Conservation (phyloP, 2,329 filamentous ascomycete genomes). For the Dothidotthia symphoricarpi region DNA sequence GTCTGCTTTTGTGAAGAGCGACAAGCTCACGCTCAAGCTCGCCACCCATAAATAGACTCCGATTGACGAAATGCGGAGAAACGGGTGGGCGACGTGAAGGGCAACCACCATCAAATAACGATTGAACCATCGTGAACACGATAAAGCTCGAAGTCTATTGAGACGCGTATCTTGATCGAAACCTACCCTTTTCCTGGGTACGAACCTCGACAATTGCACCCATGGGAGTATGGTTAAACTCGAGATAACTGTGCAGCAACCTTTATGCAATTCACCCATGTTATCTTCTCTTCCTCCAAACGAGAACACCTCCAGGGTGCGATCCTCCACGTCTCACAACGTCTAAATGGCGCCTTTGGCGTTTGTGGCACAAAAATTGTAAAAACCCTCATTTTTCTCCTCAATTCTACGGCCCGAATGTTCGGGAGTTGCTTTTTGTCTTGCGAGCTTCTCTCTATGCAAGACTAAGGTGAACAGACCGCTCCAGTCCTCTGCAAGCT, state of each 20-base stretch:
- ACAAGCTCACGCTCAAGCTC: slow-evolving; percentile 25
- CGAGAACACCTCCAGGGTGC: slow-evolving; percentile 10
- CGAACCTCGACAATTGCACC: not conserved
- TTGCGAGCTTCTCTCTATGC: slow-evolving; percentile 9
- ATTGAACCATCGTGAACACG: not conserved
- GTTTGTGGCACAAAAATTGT: slow-evolving; percentile 9
- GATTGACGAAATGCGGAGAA: slow-evolving; percentile 40
- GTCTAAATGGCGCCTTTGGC: slow-evolving; percentile 8
- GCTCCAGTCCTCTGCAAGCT: slow-evolving; percentile 8
- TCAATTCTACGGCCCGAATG: slow-evolving; percentile 6
- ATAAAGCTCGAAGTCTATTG: not conserved
- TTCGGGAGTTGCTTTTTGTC: slow-evolving; percentile 2
- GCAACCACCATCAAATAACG: slow-evolving; percentile 2
- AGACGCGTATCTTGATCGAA: not conserved
- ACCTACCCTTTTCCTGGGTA: not conserved
- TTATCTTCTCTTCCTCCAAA: slow-evolving; percentile 1
- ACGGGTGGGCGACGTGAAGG: slow-evolving; percentile 20
- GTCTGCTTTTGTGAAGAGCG: slow-evolving; percentile 20
- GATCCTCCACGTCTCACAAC: slow-evolving; percentile 14
- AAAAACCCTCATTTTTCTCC: slow-evolving; percentile 8
- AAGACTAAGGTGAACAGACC: slow-evolving; percentile 6
- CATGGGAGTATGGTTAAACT: slow-evolving; percentile 1
- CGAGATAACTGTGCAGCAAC: slow-evolving; percentile 6
- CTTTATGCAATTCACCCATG: slow-evolving; percentile 3
- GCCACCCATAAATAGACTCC: slow-evolving; percentile 37